These are phyloP conservation scores for Eragrostis curvula DNA, from an alignment of 176 grass and related monocot genomes.

Conservation along the genomic window DNA sequence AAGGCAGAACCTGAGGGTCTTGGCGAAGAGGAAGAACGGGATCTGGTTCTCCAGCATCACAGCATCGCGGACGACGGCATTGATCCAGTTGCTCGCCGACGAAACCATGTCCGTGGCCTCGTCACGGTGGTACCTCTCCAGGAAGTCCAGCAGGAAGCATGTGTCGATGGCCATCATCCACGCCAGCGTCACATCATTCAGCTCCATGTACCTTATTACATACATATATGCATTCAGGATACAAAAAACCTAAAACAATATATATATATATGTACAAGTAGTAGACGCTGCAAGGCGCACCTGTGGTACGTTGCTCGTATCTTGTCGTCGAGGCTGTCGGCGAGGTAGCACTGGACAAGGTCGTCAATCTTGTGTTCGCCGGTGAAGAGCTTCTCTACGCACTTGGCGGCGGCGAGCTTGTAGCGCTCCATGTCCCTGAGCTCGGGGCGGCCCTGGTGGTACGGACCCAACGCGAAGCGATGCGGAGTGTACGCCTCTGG, in stretches of 20 bases:
- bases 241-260: too few relatives aligned
- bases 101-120: conserved; percentile 49
- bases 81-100: conserved; percentile 59
- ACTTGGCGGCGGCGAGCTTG: conserved; percentile 77
- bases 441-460: conserved; percentile 68
- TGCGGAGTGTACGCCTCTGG: conserved; percentile 72
- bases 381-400: conserved; percentile 65
- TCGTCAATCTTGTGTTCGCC: conserved; percentile 38
- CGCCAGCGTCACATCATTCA: conserved; percentile 60
- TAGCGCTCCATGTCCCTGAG: conserved; percentile 83
- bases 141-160: conserved; percentile 73
- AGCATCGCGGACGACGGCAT: conserved; percentile 57
- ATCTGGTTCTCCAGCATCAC: conserved; percentile 90
- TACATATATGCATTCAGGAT: too few relatives aligned
- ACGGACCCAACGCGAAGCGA: conserved; percentile 64
- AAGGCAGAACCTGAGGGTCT: conserved; percentile 43
- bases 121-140: conserved; percentile 47
- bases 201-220: conserved; percentile 46
- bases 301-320: conserved; percentile 68
- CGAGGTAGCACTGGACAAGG: conserved; percentile 49
- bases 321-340: conserved; percentile 25
- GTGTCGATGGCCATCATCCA: conserved; percentile 89
- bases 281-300: too few relatives aligned
- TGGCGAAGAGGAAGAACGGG: conserved; percentile 52
- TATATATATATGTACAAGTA: too few relatives aligned